Conservation (phyloP, 1,284 basidiomycete species). For the Testicularia cyperi region DNA sequence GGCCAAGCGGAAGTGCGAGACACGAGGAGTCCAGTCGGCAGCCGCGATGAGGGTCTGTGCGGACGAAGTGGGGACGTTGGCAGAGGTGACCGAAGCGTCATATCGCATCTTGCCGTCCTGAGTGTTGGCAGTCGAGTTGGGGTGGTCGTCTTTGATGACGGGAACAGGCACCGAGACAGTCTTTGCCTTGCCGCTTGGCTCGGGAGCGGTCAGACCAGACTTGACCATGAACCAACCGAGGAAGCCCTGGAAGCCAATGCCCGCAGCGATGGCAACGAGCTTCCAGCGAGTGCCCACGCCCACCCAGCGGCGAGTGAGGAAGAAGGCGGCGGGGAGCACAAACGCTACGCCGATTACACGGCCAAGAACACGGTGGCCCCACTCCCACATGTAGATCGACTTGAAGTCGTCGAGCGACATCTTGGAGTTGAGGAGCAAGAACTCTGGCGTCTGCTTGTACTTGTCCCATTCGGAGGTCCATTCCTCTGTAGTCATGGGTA, state of each 20-base stretch:
- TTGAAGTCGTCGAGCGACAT: conserved; percentile 91
- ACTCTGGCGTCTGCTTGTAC: conserved; percentile 93
- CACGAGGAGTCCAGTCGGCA: conserved; percentile 67
- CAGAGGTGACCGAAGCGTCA: background rate
- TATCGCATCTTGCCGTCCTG: conserved; percentile 1
- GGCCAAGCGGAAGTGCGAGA: conserved; percentile 93
- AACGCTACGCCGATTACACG: conserved; percentile 75
- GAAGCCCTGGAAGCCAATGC: conserved; percentile 85
- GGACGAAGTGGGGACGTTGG: conserved; percentile 12
- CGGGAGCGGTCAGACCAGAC: conserved; percentile 71
- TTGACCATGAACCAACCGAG: conserved; percentile 99
- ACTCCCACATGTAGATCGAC: conserved; percentile 97
- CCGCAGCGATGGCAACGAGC: conserved; percentile 71
- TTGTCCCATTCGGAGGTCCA: conserved; percentile 93
- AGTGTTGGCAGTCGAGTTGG: conserved; percentile 5
- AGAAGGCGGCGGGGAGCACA: conserved; percentile 53
- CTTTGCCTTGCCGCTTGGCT: conserved; percentile 16
- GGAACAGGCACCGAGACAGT: conserved; percentile 10
- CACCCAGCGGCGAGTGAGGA: conserved; percentile 26
- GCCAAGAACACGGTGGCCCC: conserved; percentile 90
- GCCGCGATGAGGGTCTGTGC: conserved; percentile 10
- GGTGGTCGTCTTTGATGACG: conserved; percentile 4
- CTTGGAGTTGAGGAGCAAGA: conserved; percentile 73
- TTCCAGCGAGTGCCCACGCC: conserved; percentile 65
- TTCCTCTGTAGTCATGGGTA: conserved; percentile 74